Percentiles rank a stretch among this genome's conserved stretches.
Evolutionary conservation across 495 filamentous ascomycete species (phyloP).

Genomic region (Talaromyces adpressus): DNA sequence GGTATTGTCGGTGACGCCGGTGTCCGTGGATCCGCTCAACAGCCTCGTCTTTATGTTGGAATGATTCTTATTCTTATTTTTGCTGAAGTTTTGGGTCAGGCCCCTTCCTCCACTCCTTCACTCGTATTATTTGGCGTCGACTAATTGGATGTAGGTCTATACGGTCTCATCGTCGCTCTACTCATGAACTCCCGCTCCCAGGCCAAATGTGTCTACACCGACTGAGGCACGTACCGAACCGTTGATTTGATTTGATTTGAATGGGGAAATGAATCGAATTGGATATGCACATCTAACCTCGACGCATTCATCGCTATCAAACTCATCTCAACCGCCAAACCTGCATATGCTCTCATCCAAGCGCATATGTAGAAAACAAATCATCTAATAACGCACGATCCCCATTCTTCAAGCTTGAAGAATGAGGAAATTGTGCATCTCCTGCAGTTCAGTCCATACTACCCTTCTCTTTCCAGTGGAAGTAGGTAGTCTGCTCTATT

Average conservation of each 20-base stretch:
- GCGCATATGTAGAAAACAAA: not conserved
- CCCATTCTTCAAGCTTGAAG: not conserved
- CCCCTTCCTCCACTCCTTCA: too few relatives aligned
- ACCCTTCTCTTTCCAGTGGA: not conserved
- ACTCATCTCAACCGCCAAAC: not conserved
- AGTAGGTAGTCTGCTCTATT: not conserved
- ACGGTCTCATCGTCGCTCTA: constrained; percentile 95
- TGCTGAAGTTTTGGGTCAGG: constrained; percentile 94
- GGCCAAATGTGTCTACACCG: not conserved
- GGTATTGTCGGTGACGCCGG: constrained; percentile 99
- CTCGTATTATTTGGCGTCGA: too few relatives aligned
- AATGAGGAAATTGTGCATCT: not conserved
- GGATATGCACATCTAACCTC: not conserved
- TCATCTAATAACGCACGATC: not conserved
- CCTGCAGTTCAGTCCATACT: not conserved
- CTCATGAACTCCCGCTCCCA: constrained; percentile 86
- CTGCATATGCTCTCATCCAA: not conserved
- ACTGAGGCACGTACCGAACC: not conserved
- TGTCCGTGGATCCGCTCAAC: constrained; percentile 96
- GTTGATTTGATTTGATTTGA: not conserved
- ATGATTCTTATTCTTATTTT: constrained; percentile 99
- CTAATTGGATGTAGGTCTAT: constrained; percentile 59
- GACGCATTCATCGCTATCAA: not conserved
- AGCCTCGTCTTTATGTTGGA: constrained; percentile 95
- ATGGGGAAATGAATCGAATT: not conserved